Evolutionary conservation across 2,329 filamentous ascomycete genomes (phyloP), one percentile per base, ranked within the genome.

Genomic region (Fusarium sp.): DNA sequence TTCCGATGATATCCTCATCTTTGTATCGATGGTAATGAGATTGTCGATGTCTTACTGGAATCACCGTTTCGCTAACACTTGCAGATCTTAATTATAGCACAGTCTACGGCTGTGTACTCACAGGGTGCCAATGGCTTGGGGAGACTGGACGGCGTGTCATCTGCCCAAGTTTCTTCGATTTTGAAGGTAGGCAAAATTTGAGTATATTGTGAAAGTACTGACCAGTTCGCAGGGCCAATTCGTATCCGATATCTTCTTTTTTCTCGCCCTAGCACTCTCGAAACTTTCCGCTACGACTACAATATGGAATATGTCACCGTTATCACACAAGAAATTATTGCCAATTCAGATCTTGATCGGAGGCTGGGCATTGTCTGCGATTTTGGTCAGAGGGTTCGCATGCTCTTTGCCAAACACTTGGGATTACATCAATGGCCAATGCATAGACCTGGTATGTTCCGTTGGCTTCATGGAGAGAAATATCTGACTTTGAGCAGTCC

Each of bases 201-300:
- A 41, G 17, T 7, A 1, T 1, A 1, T 4, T 9, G 8, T 8
- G 9, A 7, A 4, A 1, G 9, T 2, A 11, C 11, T 20, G 5
- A 3, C n/a, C 37, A 47, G 20, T 43, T 5, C 4, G 20, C 13
- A 62, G 57, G n/a, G 33, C 10, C 59, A 62, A 35, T 40, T 48
- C 8, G 43, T 25, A 3, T 62, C 59, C 10, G 59, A 62, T 1
- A 55, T 56, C 4, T 19, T 62, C 0, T 39, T 62, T 17, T 62
- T 48, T 5, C n/a, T 62, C 1, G 20, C 49, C 3, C 10, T 62
- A 0, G 23, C 41, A 0, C 10, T 62, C 2, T 56, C 59, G 6
- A 62, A 62, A n/a, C 40, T 62, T 6, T 62, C 59, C 14, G 57
- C 59, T 0, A 62, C 43, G 3, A 39, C 57, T 4, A 62, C 59